phyloP scores from a whole-genome alignment of 2,329 filamentous ascomycete genomes.

The Clarireedia monteithiana region DNA sequence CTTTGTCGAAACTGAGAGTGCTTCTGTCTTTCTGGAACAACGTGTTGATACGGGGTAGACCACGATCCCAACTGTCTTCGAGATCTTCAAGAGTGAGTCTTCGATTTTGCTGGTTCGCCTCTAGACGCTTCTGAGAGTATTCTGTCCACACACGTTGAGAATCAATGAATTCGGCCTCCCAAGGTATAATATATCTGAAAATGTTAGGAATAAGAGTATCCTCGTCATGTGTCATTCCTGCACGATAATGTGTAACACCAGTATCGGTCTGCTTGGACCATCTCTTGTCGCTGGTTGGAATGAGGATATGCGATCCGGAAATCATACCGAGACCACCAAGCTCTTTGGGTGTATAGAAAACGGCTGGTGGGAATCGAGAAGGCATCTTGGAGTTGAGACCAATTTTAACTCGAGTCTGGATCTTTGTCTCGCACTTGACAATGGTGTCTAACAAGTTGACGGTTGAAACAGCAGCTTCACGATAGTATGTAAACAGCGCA shows the following conservation, averaged over 20 bases:
- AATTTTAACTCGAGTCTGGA: conserved; percentile 97
- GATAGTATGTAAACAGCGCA: conserved; percentile 96
- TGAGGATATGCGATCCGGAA: conserved; percentile 94
- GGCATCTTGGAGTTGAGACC: conserved; percentile 99
- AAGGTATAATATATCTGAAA: conserved; percentile 98
- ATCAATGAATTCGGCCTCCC: conserved; percentile 98
- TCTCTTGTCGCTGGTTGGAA: conserved; percentile 93
- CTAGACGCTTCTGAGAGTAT: conserved; percentile 94
- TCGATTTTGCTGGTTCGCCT: conserved; percentile 95
- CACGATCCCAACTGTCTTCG: conserved; percentile 97
- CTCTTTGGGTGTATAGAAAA: conserved; percentile 98
- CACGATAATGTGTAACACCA: conserved; percentile 92
- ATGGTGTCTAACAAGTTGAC: conserved; percentile 93
- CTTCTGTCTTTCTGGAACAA: conserved; percentile 98
- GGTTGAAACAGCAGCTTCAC: conserved; percentile 93
- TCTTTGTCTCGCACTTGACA: conserved; percentile 99
- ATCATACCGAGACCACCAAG: conserved; percentile 97
- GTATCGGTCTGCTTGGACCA: conserved; percentile 98
- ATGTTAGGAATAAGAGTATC: conserved; percentile 98
- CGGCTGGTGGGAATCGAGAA: conserved; percentile 92
- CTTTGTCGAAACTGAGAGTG: conserved; percentile 96
- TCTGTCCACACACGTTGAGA: conserved; percentile 99
- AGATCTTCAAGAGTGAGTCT: conserved; percentile 91
- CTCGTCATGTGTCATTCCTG: conserved; percentile 97
- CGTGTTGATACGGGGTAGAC: conserved; percentile 95